Evolutionary conservation across 2,329 filamentous ascomycete species (phyloP), one percentile per base, ranked within the genome.

Genomic region (Ceratocystis albifundus): DNA sequence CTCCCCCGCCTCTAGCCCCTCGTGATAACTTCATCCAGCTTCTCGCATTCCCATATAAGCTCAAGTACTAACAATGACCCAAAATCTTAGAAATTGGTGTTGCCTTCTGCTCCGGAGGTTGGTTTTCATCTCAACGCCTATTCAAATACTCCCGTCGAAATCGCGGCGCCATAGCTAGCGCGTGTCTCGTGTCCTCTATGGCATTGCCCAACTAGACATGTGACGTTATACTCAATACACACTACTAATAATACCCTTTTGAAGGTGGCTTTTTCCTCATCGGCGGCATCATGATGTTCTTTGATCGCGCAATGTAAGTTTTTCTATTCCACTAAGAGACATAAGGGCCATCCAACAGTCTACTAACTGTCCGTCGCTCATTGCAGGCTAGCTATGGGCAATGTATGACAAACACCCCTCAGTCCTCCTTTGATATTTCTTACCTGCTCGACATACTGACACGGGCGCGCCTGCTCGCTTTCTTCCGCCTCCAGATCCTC

Each of bases 101-200:
- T 69, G 90, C 92, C 75, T 99, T 99, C 81, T 97, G 94, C 83
- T 94, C 90, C 74, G 93, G 91, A 74, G 93, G 92, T 96, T 87
- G 71, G 89, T 71, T 22, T 30, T 7, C n/a, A 5, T n/a, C 10
- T 15, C 25, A 36, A 4, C 4, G 3, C 15, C 28, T 15, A 36
- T 32, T n/a, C 17, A 8, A 20, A 30, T n/a, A 4, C 12, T 59
- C 28, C 8, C 30, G 20, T n/a, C 28, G 36, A 30, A 30, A 28
- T 10, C 48, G 22, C 48, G 8, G n/a, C 22, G 48, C 22, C 36
- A 15, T 41, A 15, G 46, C 46, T 41, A 15, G 46, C 46, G 48
- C 48, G 22, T 17, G 48, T 15, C 22, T 53, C 48, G 22, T 25
- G 25, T 22, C 17, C 48, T 28, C 20, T 53, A 59, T 3, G 55